Evolutionary conservation across 768 basidiomycete species (phyloP).

Genomic region (Tylopilus sp.): DNA sequence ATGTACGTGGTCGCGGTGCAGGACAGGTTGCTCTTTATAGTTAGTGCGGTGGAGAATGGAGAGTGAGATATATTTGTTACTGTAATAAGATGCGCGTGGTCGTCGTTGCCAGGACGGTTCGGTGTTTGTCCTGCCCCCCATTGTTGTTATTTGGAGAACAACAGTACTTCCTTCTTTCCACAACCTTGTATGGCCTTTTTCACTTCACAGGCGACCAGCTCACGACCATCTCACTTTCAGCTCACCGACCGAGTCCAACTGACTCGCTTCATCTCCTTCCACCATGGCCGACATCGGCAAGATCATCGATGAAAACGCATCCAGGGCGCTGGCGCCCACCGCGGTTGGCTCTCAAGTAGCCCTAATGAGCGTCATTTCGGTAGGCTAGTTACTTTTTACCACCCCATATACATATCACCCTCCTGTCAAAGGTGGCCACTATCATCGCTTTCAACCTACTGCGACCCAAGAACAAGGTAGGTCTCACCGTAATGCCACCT

Average conservation of each 20-base stretch:
- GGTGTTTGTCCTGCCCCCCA: neutral
- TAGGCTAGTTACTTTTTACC: constrained; percentile 35
- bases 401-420: neutral
- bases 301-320: constrained; percentile 32
- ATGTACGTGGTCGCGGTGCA: neutral
- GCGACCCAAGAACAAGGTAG: constrained; percentile 85
- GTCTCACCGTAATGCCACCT: constrained; percentile 3
- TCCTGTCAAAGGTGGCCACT: constrained; percentile 50
- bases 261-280: constrained; percentile 16
- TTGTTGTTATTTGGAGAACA: neutral
- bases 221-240: constrained; percentile 18
- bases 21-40: too few species aligned
- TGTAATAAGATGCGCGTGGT: neutral
- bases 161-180: neutral
- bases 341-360: constrained; percentile 77
- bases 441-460: constrained; percentile 78
- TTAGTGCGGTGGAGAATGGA: neutral
- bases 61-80: neutral
- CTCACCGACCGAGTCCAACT: constrained; percentile 12
- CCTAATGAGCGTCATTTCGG: constrained; percentile 71
- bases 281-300: constrained; percentile 32
- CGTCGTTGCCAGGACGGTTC: neutral
- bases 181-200: neutral
- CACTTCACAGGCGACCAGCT: constrained; percentile 1
- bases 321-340: constrained; percentile 71